Base-by-base conservation (phyloP, 176 grass and related monocot genomes). In the Cocos nucifera region DNA sequence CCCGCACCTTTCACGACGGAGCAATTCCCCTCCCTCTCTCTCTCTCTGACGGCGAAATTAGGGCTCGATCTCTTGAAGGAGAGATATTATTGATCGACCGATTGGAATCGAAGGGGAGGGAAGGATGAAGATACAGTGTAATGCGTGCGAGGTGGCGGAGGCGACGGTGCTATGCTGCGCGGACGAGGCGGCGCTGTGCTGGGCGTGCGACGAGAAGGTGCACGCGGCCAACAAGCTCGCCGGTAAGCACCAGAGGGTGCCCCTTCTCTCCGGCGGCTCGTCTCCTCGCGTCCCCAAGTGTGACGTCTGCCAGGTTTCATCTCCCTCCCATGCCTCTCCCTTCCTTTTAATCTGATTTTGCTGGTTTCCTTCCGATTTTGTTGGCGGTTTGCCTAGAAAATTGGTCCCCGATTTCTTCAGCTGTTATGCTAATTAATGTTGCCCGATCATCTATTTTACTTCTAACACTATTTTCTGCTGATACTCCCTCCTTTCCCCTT, bases 141-240 rank as follows among this genome's bases (percentile, higher is more conserved):
- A 83, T 25, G 81, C 84, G 20, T 98, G 93, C 77, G 87, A 88
- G 73, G 88, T 81, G 39, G 88, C 93, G 19, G 84, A 89, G 85
- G 94, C 94, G 49, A 53, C 58, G 49, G 79, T 98, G 23, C 77
- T 98, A 23, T 98, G 94, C 77, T 93, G 85, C 75, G 94, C 88
- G 27, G 94, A 98, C 82, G 94, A 98, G 79, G 94, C 94, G 53
- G 88, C 85, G 59, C 87, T 98, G 1, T 98, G 94, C 64, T 74
- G 70, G 56, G 59, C 73, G 54, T 98, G 94, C 69, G 94, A 98
- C 62, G 81, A 79, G 67, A 74, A 75, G 56, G 88, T 98, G 18
- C 94, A 98, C 79, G 85, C 71, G 58, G 94, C 94, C 52, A 98
- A 98, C 73, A 83, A 81, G 67, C 85, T 98, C 32, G 88, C 88